These are phyloP conservation scores for Xylaria sp. DNA, from an alignment of 2,329 filamentous ascomycete species.

Conservation along the genomic window DNA sequence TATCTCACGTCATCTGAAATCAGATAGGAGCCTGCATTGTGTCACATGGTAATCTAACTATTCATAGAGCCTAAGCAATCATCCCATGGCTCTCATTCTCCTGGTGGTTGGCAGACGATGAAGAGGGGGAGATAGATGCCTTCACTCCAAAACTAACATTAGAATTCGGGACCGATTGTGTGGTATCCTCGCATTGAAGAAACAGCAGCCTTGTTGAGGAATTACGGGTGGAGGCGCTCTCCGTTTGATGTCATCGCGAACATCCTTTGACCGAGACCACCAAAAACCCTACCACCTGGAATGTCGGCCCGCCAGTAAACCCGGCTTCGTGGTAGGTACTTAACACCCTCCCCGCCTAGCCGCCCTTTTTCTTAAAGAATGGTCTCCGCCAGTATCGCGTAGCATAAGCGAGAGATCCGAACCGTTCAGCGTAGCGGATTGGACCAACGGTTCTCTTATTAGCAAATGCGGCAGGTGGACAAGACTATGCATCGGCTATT, in stretches of 20 bases:
- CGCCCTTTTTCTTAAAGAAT: slow-evolving; percentile 13
- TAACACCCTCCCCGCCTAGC: not conserved
- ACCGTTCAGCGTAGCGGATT: slow-evolving; percentile 16
- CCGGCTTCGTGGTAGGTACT: slow-evolving; percentile 18
- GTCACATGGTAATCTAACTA: slow-evolving; percentile 22
- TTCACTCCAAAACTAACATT: not conserved
- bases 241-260: slow-evolving; percentile 8
- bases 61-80: not conserved
- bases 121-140: not conserved
- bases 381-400: slow-evolving; percentile 22
- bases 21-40: slow-evolving; percentile 21
- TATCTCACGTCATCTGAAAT: slow-evolving; percentile 34
- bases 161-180: slow-evolving; percentile 9
- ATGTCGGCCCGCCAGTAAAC: slow-evolving; percentile 32
- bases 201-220: not conserved
- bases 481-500: slow-evolving; percentile 14
- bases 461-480: slow-evolving; percentile 3
- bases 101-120: not conserved
- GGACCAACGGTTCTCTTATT: not conserved
- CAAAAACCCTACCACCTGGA: slow-evolving; percentile 24
- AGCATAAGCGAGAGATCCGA: slow-evolving; percentile 38
- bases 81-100: slow-evolving; percentile 2
- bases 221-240: not conserved
- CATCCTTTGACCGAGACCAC: not conserved
- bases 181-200: not conserved